Percentiles rank a stretch among this genome's conserved stretches.
Conservation (phyloP, 1,284 basidiomycete species). For the Rhodotorula sp. region DNA sequence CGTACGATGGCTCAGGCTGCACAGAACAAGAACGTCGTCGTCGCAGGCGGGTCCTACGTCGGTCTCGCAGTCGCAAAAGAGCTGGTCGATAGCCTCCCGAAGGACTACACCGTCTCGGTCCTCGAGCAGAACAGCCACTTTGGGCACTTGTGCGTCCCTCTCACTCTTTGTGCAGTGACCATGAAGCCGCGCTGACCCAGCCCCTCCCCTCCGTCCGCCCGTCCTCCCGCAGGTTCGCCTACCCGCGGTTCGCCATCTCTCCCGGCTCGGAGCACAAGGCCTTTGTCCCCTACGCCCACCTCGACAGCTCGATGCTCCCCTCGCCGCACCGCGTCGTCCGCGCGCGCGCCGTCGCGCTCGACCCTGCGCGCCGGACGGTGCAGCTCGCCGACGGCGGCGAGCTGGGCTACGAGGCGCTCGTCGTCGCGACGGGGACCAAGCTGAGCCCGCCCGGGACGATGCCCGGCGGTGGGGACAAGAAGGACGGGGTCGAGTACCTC, state of each 20-base stretch:
- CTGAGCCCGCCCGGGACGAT: slow-evolving; percentile 48
- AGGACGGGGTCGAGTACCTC: slow-evolving; percentile 48
- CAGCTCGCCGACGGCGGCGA: slow-evolving; percentile 6
- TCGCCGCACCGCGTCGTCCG: slow-evolving; percentile 28
- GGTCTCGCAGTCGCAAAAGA: slow-evolving; percentile 40
- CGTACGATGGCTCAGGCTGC: background rate
- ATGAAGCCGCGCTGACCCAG: background rate
- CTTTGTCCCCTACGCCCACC: slow-evolving; percentile 38
- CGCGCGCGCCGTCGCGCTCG: slow-evolving; percentile 23
- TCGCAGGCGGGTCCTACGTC: slow-evolving; percentile 45
- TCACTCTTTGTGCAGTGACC: background rate
- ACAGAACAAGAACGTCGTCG: slow-evolving; percentile 38
- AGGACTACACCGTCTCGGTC: slow-evolving; percentile 38
- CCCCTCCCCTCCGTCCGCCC: background rate
- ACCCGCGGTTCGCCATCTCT: slow-evolving; percentile 33
- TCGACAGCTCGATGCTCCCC: slow-evolving; percentile 26
- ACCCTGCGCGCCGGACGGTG: background rate
- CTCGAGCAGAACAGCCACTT: slow-evolving; percentile 48
- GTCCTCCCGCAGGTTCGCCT: slow-evolving; percentile 15
- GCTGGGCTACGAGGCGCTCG: slow-evolving; percentile 50
- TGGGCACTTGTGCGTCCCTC: slow-evolving; percentile 44
- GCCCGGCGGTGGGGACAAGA: slow-evolving; percentile 18
- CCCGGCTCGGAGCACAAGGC: slow-evolving; percentile 34
- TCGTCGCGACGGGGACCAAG: slow-evolving; percentile 50
- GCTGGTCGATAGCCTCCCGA: slow-evolving; percentile 31